Percentiles rank a stretch among this genome's conserved stretches.
phyloP scores from a whole-genome alignment of 2,329 filamentous ascomycete genomes.

The Hypoxylon sp. region DNA sequence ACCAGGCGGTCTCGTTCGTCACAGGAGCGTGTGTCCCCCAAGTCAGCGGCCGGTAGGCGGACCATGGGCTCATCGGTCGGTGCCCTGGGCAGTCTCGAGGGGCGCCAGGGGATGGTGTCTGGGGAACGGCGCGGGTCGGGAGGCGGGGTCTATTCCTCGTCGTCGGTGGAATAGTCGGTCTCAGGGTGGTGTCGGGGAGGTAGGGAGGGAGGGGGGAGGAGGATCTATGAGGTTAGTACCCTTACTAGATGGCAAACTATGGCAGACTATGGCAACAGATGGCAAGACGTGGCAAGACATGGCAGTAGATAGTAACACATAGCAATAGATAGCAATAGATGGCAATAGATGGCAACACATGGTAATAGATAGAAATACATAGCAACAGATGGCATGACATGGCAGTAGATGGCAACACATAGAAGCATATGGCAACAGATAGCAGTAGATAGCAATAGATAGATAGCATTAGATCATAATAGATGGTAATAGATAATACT shows the following conservation, averaged over 20 bases:
- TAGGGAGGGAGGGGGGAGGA: background rate
- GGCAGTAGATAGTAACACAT: background rate
- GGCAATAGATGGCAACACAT: no score
- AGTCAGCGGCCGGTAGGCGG: conserved; percentile 14
- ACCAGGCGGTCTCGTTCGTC: conserved; percentile 4
- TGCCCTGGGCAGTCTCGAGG: background rate
- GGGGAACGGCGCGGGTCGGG: conserved; percentile 19
- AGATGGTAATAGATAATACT: background rate
- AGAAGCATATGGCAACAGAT: background rate
- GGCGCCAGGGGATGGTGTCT: conserved; percentile 9
- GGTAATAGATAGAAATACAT: no score
- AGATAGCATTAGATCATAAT: no score
- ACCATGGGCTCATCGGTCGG: conserved; percentile 10
- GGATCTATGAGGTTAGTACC: background rate
- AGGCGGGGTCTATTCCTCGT: conserved; percentile 8
- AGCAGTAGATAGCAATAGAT: background rate
- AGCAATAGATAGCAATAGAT: background rate
- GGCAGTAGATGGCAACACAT: no score
- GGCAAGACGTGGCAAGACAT: background rate
- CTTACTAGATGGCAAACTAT: background rate
- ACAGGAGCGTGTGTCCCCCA: no score
- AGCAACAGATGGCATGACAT: no score
- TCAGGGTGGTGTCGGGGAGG: conserved; percentile 1
- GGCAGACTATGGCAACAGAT: no score
- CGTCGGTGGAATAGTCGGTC: conserved; percentile 4